Evolutionary conservation across 139 green algal genomes (phyloP).

Genomic region (Axilococcus clingmanii): DNA sequence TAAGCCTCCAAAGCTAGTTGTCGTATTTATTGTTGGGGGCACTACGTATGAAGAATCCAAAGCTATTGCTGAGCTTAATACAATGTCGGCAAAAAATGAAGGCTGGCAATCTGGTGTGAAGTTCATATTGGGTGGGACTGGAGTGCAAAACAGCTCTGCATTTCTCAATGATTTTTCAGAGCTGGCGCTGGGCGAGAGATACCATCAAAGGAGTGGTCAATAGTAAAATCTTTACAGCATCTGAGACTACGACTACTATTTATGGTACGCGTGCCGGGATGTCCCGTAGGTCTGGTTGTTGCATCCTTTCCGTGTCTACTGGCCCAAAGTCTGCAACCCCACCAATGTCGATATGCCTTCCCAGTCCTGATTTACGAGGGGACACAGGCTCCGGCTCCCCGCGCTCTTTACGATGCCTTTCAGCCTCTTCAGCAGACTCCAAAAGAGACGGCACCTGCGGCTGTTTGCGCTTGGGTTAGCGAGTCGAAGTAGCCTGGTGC

Average conservation of each 20-base stretch:
- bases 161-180: constrained; percentile 50
- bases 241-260: too few relatives aligned
- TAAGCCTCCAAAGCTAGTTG: constrained; percentile 55
- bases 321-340: constrained; percentile 3
- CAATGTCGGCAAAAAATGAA: constrained; percentile 23
- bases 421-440: constrained; percentile 1
- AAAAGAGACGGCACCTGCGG: background rate
- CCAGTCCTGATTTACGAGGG: background rate
- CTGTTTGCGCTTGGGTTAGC: background rate
- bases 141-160: constrained; percentile 55
- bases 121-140: constrained; percentile 78
- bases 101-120: constrained; percentile 34
- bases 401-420: background rate
- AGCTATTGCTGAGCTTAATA: constrained; percentile 70
- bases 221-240: too few relatives aligned
- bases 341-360: constrained; percentile 8
- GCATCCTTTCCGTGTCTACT: constrained; percentile 8
- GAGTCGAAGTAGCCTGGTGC: background rate
- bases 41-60: constrained; percentile 91
- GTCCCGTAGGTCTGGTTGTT: too few relatives aligned
- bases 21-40: constrained; percentile 93
- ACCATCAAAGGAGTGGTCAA: background rate
- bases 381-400: background rate
- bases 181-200: constrained; percentile 23
- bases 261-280: too few relatives aligned